phyloP scores from a whole-genome alignment of 495 filamentous ascomycete species.

The Pyrenula aspistea region DNA sequence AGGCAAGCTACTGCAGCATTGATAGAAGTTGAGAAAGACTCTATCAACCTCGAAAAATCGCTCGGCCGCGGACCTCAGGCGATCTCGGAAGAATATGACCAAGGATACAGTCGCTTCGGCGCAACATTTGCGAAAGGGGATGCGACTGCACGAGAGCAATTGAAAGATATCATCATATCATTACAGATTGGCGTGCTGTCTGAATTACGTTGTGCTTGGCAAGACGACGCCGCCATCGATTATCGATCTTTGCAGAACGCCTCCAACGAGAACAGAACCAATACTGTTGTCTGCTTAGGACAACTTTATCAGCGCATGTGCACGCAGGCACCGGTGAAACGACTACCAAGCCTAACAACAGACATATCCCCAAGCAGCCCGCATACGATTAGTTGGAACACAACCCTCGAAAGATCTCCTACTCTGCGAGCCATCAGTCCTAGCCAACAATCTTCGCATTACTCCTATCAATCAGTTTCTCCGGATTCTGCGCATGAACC shows the following conservation, averaged over 20 bases:
- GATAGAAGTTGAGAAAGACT: not conserved
- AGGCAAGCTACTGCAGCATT: slow-evolving; percentile 3
- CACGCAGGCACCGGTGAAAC: slow-evolving; percentile 5
- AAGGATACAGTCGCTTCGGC: slow-evolving; percentile 16
- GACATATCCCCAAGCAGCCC: not conserved
- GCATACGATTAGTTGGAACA: not conserved
- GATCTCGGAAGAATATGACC: slow-evolving; percentile 19
- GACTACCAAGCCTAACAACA: slow-evolving; percentile 3
- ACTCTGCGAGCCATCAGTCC: not conserved
- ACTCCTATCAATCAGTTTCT: not conserved
- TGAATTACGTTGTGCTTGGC: slow-evolving; percentile 24
- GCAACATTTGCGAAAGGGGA: slow-evolving; percentile 25
- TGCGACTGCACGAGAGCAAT: slow-evolving; percentile 19
- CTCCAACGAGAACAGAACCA: slow-evolving; percentile 17
- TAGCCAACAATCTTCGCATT: not conserved
- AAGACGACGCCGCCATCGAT: slow-evolving; percentile 22
- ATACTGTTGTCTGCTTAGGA: slow-evolving; percentile 16
- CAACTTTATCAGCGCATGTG: slow-evolving; percentile 24
- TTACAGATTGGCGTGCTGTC: slow-evolving; percentile 30
- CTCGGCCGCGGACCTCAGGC: slow-evolving; percentile 15
- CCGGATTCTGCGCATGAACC: not conserved
- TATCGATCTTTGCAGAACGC: slow-evolving; percentile 22
- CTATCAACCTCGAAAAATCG: slow-evolving; percentile 21
- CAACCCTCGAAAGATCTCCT: not conserved
- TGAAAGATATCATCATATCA: slow-evolving; percentile 32